Conservation (phyloP, 73 alveolate species). For the Stentor roeselii region DNA sequence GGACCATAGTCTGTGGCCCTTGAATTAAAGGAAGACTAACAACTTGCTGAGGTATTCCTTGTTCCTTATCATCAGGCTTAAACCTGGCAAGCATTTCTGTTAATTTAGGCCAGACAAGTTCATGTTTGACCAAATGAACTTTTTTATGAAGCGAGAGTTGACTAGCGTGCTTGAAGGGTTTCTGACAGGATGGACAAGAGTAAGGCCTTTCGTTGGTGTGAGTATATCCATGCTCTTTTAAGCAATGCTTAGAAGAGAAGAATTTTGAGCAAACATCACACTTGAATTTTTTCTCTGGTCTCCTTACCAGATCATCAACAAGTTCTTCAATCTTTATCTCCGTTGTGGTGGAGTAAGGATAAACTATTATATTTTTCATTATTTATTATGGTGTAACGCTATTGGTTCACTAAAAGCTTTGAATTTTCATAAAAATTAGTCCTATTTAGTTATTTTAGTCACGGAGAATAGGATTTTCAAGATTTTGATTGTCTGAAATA, state of each 20-base stretch:
- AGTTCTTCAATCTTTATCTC: not conserved
- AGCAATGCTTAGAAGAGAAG: not conserved
- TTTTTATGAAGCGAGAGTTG: conserved; percentile 69
- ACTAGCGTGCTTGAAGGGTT: conserved; percentile 62
- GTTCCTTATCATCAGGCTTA: not conserved
- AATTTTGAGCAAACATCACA: not conserved
- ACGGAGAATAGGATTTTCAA: no score
- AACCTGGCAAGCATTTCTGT: not conserved
- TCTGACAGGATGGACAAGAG: conserved; percentile 56
- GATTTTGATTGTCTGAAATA: no score
- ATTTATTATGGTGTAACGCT: not conserved
- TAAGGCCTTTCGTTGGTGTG: conserved; percentile 92
- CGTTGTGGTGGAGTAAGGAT: not conserved
- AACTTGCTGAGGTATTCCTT: not conserved
- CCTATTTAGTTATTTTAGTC: no score
- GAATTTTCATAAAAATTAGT: no score
- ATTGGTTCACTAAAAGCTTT: no score
- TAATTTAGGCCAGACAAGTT: not conserved
- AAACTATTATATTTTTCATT: not conserved
- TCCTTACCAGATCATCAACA: not conserved
- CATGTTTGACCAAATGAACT: conserved; percentile 16
- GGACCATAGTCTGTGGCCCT: not conserved
- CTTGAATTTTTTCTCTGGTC: not conserved
- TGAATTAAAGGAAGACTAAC: not conserved
- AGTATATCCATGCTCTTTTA: conserved; percentile 56